Evolutionary conservation across 805 yeast species (phyloP).

Genomic region (Candida quercuum): DNA sequence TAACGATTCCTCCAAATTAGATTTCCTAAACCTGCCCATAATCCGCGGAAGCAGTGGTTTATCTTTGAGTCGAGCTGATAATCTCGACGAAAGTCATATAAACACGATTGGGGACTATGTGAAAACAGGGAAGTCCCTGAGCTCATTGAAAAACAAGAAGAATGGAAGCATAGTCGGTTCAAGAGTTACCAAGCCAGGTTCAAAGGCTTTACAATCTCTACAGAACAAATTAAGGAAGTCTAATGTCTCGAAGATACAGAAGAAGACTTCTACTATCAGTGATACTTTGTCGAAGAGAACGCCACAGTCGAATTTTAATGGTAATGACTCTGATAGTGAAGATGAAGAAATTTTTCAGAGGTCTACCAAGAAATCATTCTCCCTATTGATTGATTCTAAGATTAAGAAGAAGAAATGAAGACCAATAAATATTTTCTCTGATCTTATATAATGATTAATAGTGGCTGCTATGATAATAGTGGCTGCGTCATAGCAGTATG

Average conservation of each 20-base stretch:
- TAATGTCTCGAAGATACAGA: constrained; percentile 6
- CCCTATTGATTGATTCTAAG: constrained; percentile 16
- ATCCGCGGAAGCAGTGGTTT: constrained; percentile 19
- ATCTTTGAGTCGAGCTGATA: constrained; percentile 5
- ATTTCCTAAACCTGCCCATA: constrained; percentile 21
- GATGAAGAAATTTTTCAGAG: constrained; percentile 14
- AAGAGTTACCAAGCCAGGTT: constrained; percentile 5
- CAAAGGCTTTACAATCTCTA: constrained; percentile 20
- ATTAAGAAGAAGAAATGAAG: constrained; percentile 12
- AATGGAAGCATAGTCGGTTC: constrained; percentile 1
- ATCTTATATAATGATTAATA: not conserved
- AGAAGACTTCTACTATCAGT: constrained; percentile 1
- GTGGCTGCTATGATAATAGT: not conserved
- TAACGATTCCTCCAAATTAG: constrained; percentile 14
- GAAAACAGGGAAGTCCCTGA: constrained; percentile 17
- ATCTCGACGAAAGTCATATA: constrained; percentile 3
- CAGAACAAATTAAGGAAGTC: constrained; percentile 19
- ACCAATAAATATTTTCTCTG: not conserved
- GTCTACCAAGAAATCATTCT: constrained; percentile 16
- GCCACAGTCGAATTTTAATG: not conserved
- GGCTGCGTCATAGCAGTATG: no score
- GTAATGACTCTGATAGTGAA: constrained; percentile 17
- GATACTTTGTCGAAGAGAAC: not conserved
- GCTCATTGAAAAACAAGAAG: constrained; percentile 13
- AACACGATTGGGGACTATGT: constrained; percentile 24